A percentile compares a stretch with the other conserved stretches of the same genome.
Evolutionary conservation across 2,329 filamentous ascomycete species (phyloP).

Genomic region (Cylindrodendrum hubeiense): DNA sequence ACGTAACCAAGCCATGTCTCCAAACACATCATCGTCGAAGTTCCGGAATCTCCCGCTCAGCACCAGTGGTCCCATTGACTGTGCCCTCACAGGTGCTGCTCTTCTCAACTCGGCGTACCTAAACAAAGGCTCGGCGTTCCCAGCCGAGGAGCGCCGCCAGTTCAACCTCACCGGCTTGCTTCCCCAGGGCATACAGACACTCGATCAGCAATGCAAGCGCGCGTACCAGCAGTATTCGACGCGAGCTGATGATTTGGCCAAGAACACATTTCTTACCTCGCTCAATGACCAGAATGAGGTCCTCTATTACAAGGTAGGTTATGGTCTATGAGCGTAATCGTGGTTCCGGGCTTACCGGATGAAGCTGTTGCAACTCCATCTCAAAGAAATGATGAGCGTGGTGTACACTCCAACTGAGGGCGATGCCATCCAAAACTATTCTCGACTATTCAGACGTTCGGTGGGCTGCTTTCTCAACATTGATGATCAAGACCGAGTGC

Average conservation of each 20-base stretch:
- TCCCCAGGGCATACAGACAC: constrained; percentile 77
- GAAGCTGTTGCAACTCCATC: constrained; percentile 79
- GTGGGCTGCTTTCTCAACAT: constrained; percentile 88
- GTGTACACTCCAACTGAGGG: constrained; percentile 94
- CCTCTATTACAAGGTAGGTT: constrained; percentile 77
- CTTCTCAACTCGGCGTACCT: constrained; percentile 57
- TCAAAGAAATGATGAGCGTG: constrained; percentile 91
- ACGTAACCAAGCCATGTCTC: constrained; percentile 24
- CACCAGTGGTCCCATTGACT: constrained; percentile 51
- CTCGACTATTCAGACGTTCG: constrained; percentile 79
- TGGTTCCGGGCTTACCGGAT: background rate
- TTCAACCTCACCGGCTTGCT: constrained; percentile 82
- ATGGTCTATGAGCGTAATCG: constrained; percentile 29
- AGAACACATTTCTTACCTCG: constrained; percentile 90
- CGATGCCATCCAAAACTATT: constrained; percentile 89
- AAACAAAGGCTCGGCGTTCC: constrained; percentile 88
- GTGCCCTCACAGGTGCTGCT: constrained; percentile 51
- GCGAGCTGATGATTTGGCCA: constrained; percentile 74
- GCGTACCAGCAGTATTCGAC: constrained; percentile 85
- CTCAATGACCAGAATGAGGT: constrained; percentile 90
- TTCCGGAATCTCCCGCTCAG: constrained; percentile 51
- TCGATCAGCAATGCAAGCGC: constrained; percentile 81
- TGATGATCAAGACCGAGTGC: constrained; percentile 73
- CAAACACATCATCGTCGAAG: constrained; percentile 32
- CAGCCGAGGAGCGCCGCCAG: constrained; percentile 72